phyloP scores from a whole-genome alignment of 2,329 filamentous ascomycete genomes.

The Cercospora sp. region DNA sequence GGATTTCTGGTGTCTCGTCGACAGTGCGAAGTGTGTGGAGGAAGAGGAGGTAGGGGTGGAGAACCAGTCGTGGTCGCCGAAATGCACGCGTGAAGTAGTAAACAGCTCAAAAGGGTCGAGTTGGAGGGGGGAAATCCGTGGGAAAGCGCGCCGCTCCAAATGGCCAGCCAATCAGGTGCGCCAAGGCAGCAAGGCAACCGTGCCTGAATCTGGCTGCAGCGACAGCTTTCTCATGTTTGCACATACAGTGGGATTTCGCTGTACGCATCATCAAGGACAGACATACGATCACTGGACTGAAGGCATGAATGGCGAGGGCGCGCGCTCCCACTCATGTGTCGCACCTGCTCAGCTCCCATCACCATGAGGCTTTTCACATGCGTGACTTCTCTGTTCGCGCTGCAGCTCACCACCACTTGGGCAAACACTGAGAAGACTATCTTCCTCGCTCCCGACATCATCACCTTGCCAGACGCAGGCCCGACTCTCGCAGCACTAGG shows the following conservation, averaged over 20 bases:
- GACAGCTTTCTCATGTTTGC: background rate
- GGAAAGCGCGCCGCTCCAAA: background rate
- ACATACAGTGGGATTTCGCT: background rate
- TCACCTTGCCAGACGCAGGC: conserved; percentile 57
- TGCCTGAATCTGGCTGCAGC: background rate
- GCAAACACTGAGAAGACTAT: conserved; percentile 92
- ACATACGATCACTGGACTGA: background rate
- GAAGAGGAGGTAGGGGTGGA: conserved; percentile 18
- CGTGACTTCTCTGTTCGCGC: conserved; percentile 30
- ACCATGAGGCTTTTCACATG: conserved; percentile 32
- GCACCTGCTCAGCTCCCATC: conserved; percentile 12
- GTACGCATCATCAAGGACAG: background rate
- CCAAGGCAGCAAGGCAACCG: background rate
- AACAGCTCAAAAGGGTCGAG: conserved; percentile 8
- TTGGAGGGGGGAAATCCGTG: conserved; percentile 2
- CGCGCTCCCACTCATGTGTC: background rate
- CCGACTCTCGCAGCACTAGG: conserved; percentile 62
- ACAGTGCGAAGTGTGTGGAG: conserved; percentile 17
- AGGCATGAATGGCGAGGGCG: conserved; percentile 9
- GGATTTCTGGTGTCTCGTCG: conserved; percentile 26
- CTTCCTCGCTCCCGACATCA: conserved; percentile 69
- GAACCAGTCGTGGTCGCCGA: conserved; percentile 5
- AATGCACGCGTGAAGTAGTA: conserved; percentile 10
- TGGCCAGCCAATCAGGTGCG: background rate
- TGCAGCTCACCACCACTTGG: conserved; percentile 30